A percentile compares a stretch with the other conserved stretches of the same genome.
Conservation (phyloP, 2,329 filamentous ascomycete species). For the Taxawa tesnikishii region DNA sequence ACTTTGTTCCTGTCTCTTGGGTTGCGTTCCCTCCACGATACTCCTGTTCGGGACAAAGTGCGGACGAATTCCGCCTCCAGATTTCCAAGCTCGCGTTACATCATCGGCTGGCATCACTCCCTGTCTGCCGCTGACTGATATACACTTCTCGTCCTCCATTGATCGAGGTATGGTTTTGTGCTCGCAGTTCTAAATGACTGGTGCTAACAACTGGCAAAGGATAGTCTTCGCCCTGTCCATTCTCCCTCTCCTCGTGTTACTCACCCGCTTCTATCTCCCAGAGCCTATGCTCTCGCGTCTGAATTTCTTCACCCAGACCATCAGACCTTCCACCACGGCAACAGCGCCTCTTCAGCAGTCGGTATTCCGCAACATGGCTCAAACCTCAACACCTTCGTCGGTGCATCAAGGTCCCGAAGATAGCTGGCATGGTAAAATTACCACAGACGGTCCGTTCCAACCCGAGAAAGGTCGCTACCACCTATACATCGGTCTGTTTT, state of each 20-base stretch:
- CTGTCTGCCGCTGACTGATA: too few relatives aligned
- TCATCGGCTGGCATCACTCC: too few relatives aligned
- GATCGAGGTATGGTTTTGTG: too few relatives aligned
- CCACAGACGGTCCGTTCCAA: constrained; percentile 30
- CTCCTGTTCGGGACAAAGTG: background rate
- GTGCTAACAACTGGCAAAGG: too few relatives aligned
- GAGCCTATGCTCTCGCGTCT: too few relatives aligned
- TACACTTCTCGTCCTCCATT: too few relatives aligned
- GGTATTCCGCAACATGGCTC: background rate
- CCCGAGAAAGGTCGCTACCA: constrained; percentile 42
- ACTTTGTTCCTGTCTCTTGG: constrained; percentile 2
- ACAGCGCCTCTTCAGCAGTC: background rate
- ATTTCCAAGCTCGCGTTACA: too few relatives aligned
- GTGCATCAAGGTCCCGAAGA: constrained; percentile 25
- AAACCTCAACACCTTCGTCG: constrained; percentile 8
- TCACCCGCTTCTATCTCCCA: too few relatives aligned
- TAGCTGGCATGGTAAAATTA: constrained; percentile 40
- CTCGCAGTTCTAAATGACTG: too few relatives aligned
- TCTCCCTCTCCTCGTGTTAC: too few relatives aligned
- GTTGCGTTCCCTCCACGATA: background rate
- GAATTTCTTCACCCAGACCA: too few relatives aligned
- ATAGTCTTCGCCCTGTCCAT: too few relatives aligned
- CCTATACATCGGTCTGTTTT: constrained; percentile 49
- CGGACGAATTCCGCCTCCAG: constrained; percentile 4
- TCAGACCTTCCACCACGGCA: background rate